Evolutionary conservation across 108 stramenopile genomes (phyloP).

Genomic region (Cyclotella kingstonii): DNA sequence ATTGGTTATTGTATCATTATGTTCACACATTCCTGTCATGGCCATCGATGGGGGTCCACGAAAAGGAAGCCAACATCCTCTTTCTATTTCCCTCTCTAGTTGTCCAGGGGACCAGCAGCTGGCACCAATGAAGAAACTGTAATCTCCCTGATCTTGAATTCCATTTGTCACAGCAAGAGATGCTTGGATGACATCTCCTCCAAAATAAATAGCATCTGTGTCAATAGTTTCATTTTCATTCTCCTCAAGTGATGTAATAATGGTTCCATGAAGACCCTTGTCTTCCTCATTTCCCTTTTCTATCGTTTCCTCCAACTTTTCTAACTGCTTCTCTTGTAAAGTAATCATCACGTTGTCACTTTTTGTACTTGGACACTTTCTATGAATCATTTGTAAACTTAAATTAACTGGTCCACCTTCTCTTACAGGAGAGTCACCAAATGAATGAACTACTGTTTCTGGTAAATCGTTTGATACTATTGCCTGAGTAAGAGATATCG

Average conservation of each 20-base stretch:
- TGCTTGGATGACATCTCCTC: conserved; percentile 67
- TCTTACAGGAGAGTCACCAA: conserved; percentile 61
- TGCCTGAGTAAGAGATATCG: conserved; percentile 26
- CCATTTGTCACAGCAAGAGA: conserved; percentile 61
- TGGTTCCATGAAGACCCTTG: too few species aligned
- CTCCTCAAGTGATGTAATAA: conserved; percentile 17
- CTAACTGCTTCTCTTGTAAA: not conserved
- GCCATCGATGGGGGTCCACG: conserved; percentile 69
- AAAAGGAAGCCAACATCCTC: conserved; percentile 80
- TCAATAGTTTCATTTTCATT: conserved; percentile 26
- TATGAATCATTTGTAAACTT: conserved; percentile 75
- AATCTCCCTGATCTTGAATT: conserved; percentile 55
- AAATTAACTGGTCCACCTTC: conserved; percentile 85
- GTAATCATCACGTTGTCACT: not conserved
- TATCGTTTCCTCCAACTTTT: not conserved
- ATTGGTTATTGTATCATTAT: too few species aligned
- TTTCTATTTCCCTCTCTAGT: conserved; percentile 72
- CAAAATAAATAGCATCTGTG: conserved; percentile 54
- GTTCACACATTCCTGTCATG: conserved; percentile 63
- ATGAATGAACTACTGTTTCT: conserved; percentile 39
- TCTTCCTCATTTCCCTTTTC: not conserved
- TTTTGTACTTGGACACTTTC: conserved; percentile 6
- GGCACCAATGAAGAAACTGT: conserved; percentile 78
- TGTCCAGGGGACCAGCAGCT: conserved; percentile 75
- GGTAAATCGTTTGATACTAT: conserved; percentile 39